Evolutionary conservation across 108 stramenopile genomes (phyloP), one percentile per base, ranked within the genome.

Genomic region (Nitzschia sp.): DNA sequence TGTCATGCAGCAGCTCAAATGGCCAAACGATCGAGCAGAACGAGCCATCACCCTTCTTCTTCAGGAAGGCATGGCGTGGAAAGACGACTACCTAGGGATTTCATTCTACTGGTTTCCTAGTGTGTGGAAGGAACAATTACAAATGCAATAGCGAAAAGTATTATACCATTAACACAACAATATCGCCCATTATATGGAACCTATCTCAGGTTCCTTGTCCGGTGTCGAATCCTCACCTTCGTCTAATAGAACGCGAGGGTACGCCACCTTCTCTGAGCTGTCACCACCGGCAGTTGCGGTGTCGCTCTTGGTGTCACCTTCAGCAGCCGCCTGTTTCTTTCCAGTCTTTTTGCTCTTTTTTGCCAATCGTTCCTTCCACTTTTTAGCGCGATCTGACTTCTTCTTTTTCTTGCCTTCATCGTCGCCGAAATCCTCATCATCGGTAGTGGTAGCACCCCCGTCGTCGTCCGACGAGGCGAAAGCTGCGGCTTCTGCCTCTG

Each of bases 1-100:
- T 46, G 72, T 95, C 11, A 52, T 28, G n/a, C 63, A 69, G 35
- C 61, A 59, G 23, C 71, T 82, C 19, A 32, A 62, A 0, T 96
- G 94, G 92, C 80, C 59, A 30, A 60, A 76, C 0, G 90, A 92
- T 44, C 71, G 92, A 44, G 80, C 82, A 31, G 82, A 87, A 36
- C 79, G 94, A 32, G 91, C 86, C 22, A 47, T 96, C 19, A 75
- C 82, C 21, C 66, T 90, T 22, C 54, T 96, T 61, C 64, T 96
- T 8, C 66, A 79, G 30, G 84, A 93, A 63, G 91, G 92, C 27
- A 96, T 96, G 90, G 89, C 79, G 8, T 93, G 94, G 94, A 62
- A 91, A 36, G 94, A 96, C 70, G 65, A 73, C 17, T 58, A 80
- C 64, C 50, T 77, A 46, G 89, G 86, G 11, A 68, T 71, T 17